Conservation (phyloP, 1,284 basidiomycete species). For the Microbotryomycetes sp. region DNA sequence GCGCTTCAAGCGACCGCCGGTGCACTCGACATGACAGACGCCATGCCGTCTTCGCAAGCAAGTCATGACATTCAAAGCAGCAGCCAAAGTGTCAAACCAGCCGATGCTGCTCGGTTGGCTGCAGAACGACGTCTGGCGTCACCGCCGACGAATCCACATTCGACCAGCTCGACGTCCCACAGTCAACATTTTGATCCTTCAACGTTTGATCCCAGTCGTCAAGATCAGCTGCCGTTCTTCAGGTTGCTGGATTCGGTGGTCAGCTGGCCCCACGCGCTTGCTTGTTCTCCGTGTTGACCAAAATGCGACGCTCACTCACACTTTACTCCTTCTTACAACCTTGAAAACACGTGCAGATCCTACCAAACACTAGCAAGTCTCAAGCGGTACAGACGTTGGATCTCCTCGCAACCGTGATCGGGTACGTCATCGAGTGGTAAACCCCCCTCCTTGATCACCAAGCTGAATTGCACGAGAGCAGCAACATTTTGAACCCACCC, state of each 20-base stretch:
- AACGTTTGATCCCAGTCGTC: slow-evolving; percentile 12
- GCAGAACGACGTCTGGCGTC: not conserved
- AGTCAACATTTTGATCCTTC: not conserved
- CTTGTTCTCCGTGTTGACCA: too few species aligned
- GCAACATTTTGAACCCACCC: slow-evolving; percentile 25
- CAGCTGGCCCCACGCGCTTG: not conserved
- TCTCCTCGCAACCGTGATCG: slow-evolving; percentile 13
- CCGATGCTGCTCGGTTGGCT: not conserved
- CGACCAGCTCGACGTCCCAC: not conserved
- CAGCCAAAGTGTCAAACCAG: too few species aligned
- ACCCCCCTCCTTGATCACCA: not conserved
- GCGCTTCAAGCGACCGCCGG: too few species aligned
- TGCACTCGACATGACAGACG: too few species aligned
- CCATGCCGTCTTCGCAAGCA: too few species aligned
- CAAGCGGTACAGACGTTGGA: slow-evolving; percentile 26
- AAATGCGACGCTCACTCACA: too few species aligned
- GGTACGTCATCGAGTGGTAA: not conserved
- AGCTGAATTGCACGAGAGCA: not conserved
- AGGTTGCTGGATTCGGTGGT: slow-evolving; percentile 18
- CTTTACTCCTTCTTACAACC: too few species aligned
- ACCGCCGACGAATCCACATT: not conserved
- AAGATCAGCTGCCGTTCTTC: slow-evolving; percentile 19
- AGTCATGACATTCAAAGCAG: too few species aligned
- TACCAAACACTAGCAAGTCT: slow-evolving; percentile 21
- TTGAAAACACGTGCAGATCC: too few species aligned